Evolutionary conservation across 169 alveolate species (phyloP).

Genomic region (Theileria parva): DNA sequence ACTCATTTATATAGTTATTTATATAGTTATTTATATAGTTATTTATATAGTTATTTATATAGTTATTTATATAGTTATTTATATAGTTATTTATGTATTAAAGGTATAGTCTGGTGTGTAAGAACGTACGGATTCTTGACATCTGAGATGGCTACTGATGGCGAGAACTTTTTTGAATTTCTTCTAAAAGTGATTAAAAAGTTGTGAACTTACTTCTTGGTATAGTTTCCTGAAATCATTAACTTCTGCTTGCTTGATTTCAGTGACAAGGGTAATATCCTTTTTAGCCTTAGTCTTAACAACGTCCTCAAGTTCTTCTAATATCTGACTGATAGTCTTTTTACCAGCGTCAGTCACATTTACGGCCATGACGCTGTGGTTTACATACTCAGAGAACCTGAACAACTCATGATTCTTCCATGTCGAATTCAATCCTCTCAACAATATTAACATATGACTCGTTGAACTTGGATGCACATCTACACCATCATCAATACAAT

Average conservation of each 20-base stretch:
- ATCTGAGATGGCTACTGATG: background rate
- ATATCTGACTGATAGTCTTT: background rate
- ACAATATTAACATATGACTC: constrained; percentile 2
- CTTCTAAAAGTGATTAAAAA: background rate
- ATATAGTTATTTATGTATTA: no score
- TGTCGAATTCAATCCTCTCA: background rate
- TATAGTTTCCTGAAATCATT: background rate
- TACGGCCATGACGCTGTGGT: background rate
- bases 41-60: no score
- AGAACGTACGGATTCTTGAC: no score
- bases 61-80: no score
- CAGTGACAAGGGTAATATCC: constrained; percentile 5
- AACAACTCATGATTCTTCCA: constrained; percentile 11
- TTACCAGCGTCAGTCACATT: background rate
- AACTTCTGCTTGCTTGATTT: background rate
- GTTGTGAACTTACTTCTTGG: background rate
- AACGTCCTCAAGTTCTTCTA: background rate
- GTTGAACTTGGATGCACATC: background rate
- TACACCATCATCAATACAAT: background rate
- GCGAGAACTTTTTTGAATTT: constrained; percentile 1
- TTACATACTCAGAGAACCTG: constrained; percentile 12
- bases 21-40: no score
- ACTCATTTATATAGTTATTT: no score
- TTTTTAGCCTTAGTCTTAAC: background rate
- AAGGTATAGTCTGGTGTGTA: no score